Evolutionary conservation across 768 basidiomycete species (phyloP).

Genomic region (Tylopilus balloui): DNA sequence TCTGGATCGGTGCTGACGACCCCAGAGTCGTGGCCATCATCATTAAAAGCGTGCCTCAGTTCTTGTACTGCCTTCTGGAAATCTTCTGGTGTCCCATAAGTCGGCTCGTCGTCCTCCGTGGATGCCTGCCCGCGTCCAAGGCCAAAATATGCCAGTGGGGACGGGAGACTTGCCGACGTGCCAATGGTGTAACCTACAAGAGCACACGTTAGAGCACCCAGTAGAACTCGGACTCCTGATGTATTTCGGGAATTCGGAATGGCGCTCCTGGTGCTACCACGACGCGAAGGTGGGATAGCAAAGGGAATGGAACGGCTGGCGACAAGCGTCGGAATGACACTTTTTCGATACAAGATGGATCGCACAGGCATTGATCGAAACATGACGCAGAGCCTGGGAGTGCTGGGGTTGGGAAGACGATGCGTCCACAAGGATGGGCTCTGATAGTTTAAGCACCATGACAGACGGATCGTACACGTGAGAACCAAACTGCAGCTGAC

Average conservation of each 20-base stretch:
- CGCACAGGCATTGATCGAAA: slow-evolving; percentile 10
- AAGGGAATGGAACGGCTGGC: background rate
- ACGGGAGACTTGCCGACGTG: slow-evolving; percentile 2
- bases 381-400: slow-evolving; percentile 1
- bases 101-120: slow-evolving; percentile 16
- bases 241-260: background rate
- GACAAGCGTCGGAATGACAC: background rate
- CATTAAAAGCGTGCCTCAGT: slow-evolving; percentile 36
- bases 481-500: too few species aligned
- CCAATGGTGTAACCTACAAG: slow-evolving; percentile 24
- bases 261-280: slow-evolving; percentile 7
- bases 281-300: background rate
- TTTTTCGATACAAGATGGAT: background rate
- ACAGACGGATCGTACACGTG: too few species aligned
- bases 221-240: slow-evolving; percentile 1
- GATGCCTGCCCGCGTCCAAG: background rate
- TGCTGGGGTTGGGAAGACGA: background rate
- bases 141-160: slow-evolving; percentile 6
- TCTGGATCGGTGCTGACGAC: slow-evolving; percentile 48
- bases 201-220: slow-evolving; percentile 18
- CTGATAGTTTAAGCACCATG: too few species aligned
- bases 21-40: background rate
- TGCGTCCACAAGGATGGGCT: background rate
- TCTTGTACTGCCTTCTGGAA: slow-evolving; percentile 51
- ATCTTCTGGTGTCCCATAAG: slow-evolving; percentile 51